Conservation (phyloP, 139 green algal species). For the Ettlia oleoabundans region DNA sequence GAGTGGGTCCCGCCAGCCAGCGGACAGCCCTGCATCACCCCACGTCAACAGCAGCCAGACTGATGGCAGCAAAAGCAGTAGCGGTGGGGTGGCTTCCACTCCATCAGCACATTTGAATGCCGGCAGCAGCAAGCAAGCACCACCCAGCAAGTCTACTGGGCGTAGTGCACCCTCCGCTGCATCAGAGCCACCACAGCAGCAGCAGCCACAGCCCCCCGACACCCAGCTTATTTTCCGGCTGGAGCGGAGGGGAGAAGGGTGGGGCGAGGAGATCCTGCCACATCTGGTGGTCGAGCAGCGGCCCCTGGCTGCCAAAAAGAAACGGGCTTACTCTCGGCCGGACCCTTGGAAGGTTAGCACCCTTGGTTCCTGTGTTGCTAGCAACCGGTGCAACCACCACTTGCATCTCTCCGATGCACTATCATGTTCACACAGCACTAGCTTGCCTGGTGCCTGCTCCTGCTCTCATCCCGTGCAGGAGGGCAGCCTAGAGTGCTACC, state of each 20-base stretch:
- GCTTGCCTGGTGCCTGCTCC: not conserved
- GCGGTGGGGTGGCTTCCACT: no score
- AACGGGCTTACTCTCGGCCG: constrained; percentile 12
- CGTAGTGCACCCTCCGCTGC: no score
- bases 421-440: no score
- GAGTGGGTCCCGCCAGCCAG: not conserved
- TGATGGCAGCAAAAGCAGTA: not conserved
- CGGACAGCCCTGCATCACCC: constrained; percentile 2
- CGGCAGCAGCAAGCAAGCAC: no score
- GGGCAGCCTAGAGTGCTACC: constrained; percentile 57
- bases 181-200: not conserved
- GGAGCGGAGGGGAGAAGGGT: constrained; percentile 62
- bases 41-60: not conserved
- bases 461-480: constrained; percentile 43
- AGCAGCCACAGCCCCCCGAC: not conserved
- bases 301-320: constrained; percentile 32
- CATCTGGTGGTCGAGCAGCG: constrained; percentile 56
- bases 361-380: not conserved
- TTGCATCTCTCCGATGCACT: no score
- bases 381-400: not conserved
- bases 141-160: no score
- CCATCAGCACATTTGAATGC: no score
- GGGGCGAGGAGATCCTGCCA: constrained; percentile 69
- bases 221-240: constrained; percentile 66
- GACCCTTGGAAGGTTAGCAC: constrained; percentile 18